A percentile compares a stretch with the other conserved stretches of the same genome.
phyloP scores from a whole-genome alignment of 2,329 filamentous ascomycete genomes.

The Cladosporium sp. region DNA sequence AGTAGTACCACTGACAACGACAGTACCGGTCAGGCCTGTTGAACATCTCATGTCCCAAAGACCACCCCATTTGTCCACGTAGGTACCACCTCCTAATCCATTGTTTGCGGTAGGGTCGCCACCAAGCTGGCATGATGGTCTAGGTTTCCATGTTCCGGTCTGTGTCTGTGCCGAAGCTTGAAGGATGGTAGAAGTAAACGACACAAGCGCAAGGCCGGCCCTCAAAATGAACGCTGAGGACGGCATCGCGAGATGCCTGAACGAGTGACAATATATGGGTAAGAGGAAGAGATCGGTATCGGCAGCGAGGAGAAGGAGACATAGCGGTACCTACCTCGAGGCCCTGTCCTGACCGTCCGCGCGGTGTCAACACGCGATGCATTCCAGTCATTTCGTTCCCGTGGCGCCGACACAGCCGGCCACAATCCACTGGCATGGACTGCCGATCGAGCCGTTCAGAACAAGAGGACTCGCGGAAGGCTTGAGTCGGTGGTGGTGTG shows the following conservation, averaged over 20 bases:
- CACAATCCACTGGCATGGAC: slow-evolving; percentile 11
- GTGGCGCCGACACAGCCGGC: not conserved
- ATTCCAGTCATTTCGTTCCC: slow-evolving; percentile 31
- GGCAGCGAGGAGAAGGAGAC: slow-evolving; percentile 9
- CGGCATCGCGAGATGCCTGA: slow-evolving; percentile 15
- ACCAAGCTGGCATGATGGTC: not conserved
- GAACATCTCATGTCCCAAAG: not conserved
- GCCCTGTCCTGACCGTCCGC: slow-evolving; percentile 4
- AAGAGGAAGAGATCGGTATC: not conserved
- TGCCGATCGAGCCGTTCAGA: not conserved
- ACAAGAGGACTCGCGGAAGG: not conserved
- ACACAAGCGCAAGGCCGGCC: slow-evolving; percentile 12
- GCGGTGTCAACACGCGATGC: slow-evolving; percentile 26
- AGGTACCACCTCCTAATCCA: not conserved
- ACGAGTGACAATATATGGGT: slow-evolving; percentile 15
- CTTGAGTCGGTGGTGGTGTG: not conserved
- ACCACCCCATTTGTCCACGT: not conserved
- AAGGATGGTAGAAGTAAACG: not conserved
- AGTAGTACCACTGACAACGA: not conserved
- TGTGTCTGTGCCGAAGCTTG: slow-evolving; percentile 2
- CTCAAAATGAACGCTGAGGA: slow-evolving; percentile 18
- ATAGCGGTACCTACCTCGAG: slow-evolving; percentile 15
- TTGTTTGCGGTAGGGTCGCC: not conserved
- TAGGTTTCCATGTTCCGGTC: not conserved
- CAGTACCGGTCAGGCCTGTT: not conserved